These are phyloP conservation scores for Loxodes magnus DNA, from an alignment of 73 alveolate species.

Conservation along the genomic window DNA sequence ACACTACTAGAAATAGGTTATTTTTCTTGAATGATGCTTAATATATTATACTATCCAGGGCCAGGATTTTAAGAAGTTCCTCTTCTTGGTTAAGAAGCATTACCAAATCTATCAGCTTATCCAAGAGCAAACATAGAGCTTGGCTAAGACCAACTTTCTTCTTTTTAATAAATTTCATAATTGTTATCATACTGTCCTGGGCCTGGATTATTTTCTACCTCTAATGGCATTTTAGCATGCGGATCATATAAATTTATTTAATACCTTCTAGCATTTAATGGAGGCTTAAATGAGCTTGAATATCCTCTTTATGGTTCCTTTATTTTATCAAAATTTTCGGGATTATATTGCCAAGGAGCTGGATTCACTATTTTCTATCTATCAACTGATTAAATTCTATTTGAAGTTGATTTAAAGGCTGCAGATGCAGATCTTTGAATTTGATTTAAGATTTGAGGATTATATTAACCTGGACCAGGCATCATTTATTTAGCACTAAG, in stretches of 20 bases:
- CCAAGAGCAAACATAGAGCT: slow-evolving; percentile 6
- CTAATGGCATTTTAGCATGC: slow-evolving; percentile 30
- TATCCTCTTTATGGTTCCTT: slow-evolving; percentile 2
- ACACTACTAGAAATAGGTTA: slow-evolving; percentile 3
- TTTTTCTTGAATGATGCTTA: not conserved
- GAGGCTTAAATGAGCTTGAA: slow-evolving; percentile 26
- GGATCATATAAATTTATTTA: slow-evolving; percentile 54
- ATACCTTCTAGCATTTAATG: slow-evolving; percentile 27
- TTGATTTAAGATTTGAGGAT: not conserved
- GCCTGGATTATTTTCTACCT: slow-evolving; percentile 31
- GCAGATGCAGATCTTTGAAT: not conserved
- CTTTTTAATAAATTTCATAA: slow-evolving; percentile 7
- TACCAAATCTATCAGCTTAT: slow-evolving; percentile 15
- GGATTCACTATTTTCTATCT: not conserved
- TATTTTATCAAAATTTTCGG: not conserved
- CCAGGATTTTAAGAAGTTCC: too few species aligned
- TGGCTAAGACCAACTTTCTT: too few species aligned
- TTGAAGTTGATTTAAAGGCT: not conserved
- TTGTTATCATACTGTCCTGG: slow-evolving; percentile 41
- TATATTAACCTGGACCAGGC: slow-evolving; percentile 10
- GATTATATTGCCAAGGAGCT: slow-evolving; percentile 16
- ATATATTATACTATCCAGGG: too few species aligned
- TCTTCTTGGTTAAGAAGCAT: slow-evolving; percentile 6
- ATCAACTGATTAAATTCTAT: not conserved
- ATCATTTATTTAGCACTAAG: not conserved